phyloP scores from a whole-genome alignment of 1,284 basidiomycete genomes.

The Rhodotorula sp. region DNA sequence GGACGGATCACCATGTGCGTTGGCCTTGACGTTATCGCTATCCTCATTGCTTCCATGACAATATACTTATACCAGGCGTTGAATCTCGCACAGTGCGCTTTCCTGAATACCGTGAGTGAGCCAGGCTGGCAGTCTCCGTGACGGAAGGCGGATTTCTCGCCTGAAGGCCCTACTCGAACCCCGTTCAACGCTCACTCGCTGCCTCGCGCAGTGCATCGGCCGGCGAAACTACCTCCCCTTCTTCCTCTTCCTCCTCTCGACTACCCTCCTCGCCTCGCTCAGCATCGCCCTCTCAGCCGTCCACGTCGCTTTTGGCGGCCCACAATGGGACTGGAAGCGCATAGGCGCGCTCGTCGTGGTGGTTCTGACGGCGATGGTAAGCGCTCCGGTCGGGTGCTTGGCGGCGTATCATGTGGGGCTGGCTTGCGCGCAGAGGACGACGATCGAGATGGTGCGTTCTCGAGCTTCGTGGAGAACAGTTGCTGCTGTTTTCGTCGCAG shows the following conservation, averaged over 20 bases:
- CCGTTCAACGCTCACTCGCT: not conserved
- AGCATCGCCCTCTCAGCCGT: conserved; percentile 76
- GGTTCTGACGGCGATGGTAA: conserved; percentile 62
- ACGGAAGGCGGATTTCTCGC: not conserved
- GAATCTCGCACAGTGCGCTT: conserved; percentile 83
- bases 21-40: no score
- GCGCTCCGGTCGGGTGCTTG: conserved; percentile 78
- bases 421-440: conserved; percentile 77
- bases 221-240: conserved; percentile 88
- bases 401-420: conserved; percentile 78
- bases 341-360: conserved; percentile 75
- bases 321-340: conserved; percentile 50
- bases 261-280: conserved; percentile 67
- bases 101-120: conserved; percentile 68
- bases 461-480: no score
- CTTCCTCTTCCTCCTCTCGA: conserved; percentile 69
- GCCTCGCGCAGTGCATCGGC: conserved; percentile 62
- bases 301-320: conserved; percentile 59
- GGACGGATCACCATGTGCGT: conserved; percentile 44
- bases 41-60: no score
- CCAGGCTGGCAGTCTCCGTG: not conserved
- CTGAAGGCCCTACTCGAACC: no score
- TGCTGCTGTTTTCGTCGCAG: not conserved
- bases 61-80: no score
- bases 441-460: conserved; percentile 78